phyloP scores from a whole-genome alignment of 2,329 filamentous ascomycete genomes.

The Pezicula radicicola region DNA sequence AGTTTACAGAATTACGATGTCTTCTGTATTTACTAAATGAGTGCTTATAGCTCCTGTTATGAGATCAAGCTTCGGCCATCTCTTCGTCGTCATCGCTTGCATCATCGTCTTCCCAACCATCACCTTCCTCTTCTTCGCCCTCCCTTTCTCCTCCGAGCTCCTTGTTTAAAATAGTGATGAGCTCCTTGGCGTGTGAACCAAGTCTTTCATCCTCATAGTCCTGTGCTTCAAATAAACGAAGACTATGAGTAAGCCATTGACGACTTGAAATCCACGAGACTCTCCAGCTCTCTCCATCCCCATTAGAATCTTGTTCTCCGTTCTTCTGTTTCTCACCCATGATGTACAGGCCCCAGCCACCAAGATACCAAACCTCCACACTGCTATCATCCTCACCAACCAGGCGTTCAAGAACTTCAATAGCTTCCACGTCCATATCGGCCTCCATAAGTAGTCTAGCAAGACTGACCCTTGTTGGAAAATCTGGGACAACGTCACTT shows the following conservation, averaged over 20 bases:
- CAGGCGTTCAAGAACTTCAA: slow-evolving; percentile 80
- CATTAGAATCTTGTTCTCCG: slow-evolving; percentile 30
- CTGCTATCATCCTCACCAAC: slow-evolving; percentile 89
- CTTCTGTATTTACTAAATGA: not conserved
- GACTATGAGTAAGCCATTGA: slow-evolving; percentile 78
- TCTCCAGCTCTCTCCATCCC: slow-evolving; percentile 38
- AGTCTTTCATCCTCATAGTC: slow-evolving; percentile 84
- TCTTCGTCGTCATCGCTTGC: slow-evolving; percentile 39
- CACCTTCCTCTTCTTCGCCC: slow-evolving; percentile 51
- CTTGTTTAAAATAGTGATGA: slow-evolving; percentile 60
- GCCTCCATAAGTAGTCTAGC: slow-evolving; percentile 87
- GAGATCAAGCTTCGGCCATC: slow-evolving; percentile 47
- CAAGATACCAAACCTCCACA: slow-evolving; percentile 95
- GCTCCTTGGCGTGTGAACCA: slow-evolving; percentile 70
- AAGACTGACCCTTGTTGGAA: slow-evolving; percentile 79
- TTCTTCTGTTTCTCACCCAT: slow-evolving; percentile 66
- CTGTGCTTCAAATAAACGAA: slow-evolving; percentile 73
- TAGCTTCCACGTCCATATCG: slow-evolving; percentile 78
- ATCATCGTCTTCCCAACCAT: slow-evolving; percentile 32
- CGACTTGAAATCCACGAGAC: slow-evolving; percentile 70
- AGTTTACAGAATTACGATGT: too few relatives aligned
- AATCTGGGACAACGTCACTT: slow-evolving; percentile 76
- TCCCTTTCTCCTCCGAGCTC: slow-evolving; percentile 62
- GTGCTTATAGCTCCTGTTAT: not conserved
- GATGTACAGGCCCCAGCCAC: slow-evolving; percentile 88